phyloP scores from a whole-genome alignment of 2,329 filamentous ascomycete genomes.

The Coniochaeta sp. region DNA sequence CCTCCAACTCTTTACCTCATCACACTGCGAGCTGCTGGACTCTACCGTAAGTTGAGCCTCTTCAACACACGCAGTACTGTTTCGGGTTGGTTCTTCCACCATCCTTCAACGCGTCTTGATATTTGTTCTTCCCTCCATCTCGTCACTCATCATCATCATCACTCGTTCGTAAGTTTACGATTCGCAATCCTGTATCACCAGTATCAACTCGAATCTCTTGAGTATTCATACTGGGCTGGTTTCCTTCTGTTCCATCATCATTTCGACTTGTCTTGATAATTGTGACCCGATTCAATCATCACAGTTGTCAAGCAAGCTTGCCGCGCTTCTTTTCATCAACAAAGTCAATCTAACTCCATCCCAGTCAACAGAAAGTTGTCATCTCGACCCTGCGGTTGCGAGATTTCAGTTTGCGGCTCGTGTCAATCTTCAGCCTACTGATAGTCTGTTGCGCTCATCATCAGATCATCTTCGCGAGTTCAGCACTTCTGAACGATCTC shows the following conservation, averaged over 20 bases:
- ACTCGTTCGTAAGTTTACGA: not conserved
- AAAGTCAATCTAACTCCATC: not conserved
- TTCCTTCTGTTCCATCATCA: not conserved
- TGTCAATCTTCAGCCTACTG: not conserved
- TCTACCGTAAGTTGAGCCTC: not conserved
- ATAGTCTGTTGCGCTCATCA: not conserved
- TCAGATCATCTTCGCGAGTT: not conserved
- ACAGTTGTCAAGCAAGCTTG: not conserved
- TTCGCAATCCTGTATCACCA: not conserved
- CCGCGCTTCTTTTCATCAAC: not conserved
- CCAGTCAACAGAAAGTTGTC: not conserved
- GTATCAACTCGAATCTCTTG: not conserved
- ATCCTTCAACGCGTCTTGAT: not conserved
- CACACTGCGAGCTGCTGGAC: not conserved
- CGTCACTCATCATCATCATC: not conserved
- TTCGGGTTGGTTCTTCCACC: not conserved
- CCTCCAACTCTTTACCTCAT: not conserved
- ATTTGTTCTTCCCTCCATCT: not conserved
- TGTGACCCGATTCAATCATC: not conserved
- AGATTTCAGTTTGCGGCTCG: not conserved
- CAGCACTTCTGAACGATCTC: no score
- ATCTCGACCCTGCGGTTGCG: not conserved
- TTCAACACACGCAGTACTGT: not conserved
- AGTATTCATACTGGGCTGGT: not conserved
- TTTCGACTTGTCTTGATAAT: not conserved